Evolutionary conservation across 2,329 filamentous ascomycete species (phyloP).

Genomic region (Drechslerella stenobrocha): DNA sequence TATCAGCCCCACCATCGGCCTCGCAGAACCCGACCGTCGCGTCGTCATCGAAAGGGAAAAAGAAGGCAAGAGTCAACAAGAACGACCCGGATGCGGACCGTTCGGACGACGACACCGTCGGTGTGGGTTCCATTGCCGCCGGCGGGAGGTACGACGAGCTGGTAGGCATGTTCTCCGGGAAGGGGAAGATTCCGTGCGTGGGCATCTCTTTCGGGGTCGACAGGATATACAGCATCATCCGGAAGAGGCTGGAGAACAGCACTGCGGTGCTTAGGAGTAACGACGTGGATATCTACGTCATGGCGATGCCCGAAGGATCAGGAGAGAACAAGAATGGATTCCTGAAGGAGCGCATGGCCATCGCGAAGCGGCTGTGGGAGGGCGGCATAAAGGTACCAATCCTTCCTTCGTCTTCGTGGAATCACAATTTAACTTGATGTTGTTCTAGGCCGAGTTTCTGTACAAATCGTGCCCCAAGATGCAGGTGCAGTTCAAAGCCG

Average conservation of each 20-base stretch:
- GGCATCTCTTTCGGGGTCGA: constrained; percentile 94
- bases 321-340: constrained; percentile 81
- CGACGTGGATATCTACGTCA: constrained; percentile 88
- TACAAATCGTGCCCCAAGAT: constrained; percentile 91
- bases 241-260: constrained; percentile 69
- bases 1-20: constrained; percentile 65
- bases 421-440: too few species aligned
- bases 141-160: constrained; percentile 91
- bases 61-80: constrained; percentile 60
- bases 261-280: constrained; percentile 65
- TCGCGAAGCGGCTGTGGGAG: constrained; percentile 77
- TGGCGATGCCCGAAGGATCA: constrained; percentile 72
- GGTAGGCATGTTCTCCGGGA: constrained; percentile 88
- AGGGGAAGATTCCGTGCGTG: constrained; percentile 83
- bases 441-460: constrained; percentile 79
- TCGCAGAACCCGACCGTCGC: constrained; percentile 54
- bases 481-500: constrained; percentile 85
- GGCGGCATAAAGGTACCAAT: constrained; percentile 77
- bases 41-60: constrained; percentile 59
- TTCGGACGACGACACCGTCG: constrained; percentile 76
- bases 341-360: constrained; percentile 78
- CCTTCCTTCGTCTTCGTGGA: neutral
- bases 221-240: constrained; percentile 89
- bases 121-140: constrained; percentile 84
- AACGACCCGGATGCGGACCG: constrained; percentile 66